Conservation (phyloP, 176 grass and related monocot genomes). For the Coix lacrymajobi region DNA sequence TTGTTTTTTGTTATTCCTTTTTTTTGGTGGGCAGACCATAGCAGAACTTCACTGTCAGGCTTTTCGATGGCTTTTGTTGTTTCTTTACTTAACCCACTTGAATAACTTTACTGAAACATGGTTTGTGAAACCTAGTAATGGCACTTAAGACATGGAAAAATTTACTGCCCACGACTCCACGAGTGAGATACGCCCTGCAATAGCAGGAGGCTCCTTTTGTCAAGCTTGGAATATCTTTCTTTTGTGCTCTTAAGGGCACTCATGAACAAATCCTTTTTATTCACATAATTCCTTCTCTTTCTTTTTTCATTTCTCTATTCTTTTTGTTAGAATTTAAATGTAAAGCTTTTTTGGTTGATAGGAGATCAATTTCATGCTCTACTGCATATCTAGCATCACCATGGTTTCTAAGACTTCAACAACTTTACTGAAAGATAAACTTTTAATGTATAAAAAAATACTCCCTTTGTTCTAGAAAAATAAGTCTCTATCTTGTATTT, state of each 20-base stretch:
- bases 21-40: background rate
- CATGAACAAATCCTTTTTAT: background rate
- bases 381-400: too few species aligned
- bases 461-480: too few species aligned
- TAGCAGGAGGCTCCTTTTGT: background rate
- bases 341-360: too few species aligned
- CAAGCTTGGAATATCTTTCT: background rate
- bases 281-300: background rate
- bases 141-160: slow-evolving; percentile 35
- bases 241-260: background rate
- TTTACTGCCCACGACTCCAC: background rate
- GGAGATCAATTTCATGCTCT: too few species aligned
- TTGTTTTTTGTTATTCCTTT: background rate
- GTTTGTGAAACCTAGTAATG: background rate
- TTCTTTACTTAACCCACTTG: background rate
- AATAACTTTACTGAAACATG: background rate
- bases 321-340: background rate
- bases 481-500: too few species aligned
- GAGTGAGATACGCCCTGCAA: background rate
- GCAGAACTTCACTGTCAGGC: background rate
- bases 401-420: too few species aligned
- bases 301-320: background rate
- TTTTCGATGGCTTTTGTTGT: background rate
- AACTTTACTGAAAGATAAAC: background rate
- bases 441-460: background rate